phyloP scores from a whole-genome alignment of 305 asterid species.

The Stenogyne calaminthoides region DNA sequence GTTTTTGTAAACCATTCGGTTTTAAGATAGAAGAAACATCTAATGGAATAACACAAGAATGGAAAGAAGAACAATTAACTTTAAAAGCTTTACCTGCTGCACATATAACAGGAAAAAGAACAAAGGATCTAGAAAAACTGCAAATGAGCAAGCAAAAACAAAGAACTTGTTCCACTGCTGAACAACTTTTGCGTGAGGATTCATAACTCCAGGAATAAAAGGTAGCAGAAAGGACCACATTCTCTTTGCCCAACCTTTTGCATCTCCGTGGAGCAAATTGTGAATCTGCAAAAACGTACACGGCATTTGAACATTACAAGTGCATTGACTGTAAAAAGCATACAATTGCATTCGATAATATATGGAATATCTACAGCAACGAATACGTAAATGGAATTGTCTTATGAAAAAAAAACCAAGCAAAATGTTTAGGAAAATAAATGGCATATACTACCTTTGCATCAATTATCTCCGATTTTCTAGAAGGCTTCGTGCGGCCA shows the following conservation, averaged over 20 bases:
- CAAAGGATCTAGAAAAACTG: conserved; percentile 75
- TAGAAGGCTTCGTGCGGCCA: conserved; percentile 38
- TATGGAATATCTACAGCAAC: neutral
- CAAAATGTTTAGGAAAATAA: neutral
- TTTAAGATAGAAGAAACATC: neutral
- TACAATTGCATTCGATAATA: neutral
- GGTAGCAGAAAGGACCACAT: conserved; percentile 42
- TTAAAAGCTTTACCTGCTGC: conserved; percentile 47
- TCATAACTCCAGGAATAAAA: conserved; percentile 70
- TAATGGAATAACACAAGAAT: neutral
- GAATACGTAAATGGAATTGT: neutral
- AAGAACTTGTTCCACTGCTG: conserved; percentile 87
- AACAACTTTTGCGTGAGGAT: conserved; percentile 64
- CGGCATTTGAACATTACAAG: conserved; percentile 22
- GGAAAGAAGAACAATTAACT: neutral
- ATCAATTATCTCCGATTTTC: conserved; percentile 40
- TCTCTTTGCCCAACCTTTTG: conserved; percentile 77
- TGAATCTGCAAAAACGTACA: conserved; percentile 59
- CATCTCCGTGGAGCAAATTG: conserved; percentile 67
- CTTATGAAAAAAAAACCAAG: no score
- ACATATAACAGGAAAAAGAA: conserved; percentile 73
- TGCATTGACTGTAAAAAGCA: neutral
- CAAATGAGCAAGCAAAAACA: conserved; percentile 65
- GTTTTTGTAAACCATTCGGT: conserved; percentile 1
- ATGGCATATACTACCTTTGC: conserved; percentile 38